Conservation (phyloP, 2,329 filamentous ascomycete genomes). For the Aspergillus sp. region DNA sequence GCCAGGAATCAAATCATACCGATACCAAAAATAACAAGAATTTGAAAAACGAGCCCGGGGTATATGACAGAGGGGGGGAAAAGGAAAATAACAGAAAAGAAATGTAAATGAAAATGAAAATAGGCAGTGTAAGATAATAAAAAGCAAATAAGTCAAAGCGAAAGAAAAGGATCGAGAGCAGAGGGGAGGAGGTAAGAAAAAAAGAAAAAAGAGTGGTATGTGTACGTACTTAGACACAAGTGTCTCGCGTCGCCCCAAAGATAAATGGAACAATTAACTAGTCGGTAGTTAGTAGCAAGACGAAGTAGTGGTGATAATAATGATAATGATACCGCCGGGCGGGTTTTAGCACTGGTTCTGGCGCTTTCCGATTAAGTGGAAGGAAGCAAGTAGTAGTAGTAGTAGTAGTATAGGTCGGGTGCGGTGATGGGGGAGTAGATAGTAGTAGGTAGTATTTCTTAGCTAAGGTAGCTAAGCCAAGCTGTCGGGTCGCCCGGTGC, state of each 20-base stretch:
- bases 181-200: background rate
- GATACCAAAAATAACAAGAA: background rate
- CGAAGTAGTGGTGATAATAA: background rate
- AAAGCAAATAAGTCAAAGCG: constrained; percentile 11
- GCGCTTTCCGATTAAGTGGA: constrained; percentile 18
- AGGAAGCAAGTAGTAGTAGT: constrained; percentile 6
- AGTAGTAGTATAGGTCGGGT: background rate
- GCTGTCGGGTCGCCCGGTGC: constrained; percentile 25
- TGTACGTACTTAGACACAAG: constrained; percentile 15
- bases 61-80: background rate
- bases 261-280: background rate
- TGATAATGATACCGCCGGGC: constrained; percentile 11
- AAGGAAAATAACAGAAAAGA: constrained; percentile 4
- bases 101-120: background rate
- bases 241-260: constrained; percentile 4
- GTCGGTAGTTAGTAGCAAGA: no score
- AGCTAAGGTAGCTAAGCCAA: constrained; percentile 22
- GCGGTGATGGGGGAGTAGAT: background rate
- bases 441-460: no score
- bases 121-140: constrained; percentile 9
- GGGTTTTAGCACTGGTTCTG: constrained; percentile 15
- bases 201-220: constrained; percentile 11
- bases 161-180: background rate
- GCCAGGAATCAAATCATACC: background rate
- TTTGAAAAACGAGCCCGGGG: background rate